phyloP scores from a whole-genome alignment of 257 asterid species.

The Ehretia macrophylla region DNA sequence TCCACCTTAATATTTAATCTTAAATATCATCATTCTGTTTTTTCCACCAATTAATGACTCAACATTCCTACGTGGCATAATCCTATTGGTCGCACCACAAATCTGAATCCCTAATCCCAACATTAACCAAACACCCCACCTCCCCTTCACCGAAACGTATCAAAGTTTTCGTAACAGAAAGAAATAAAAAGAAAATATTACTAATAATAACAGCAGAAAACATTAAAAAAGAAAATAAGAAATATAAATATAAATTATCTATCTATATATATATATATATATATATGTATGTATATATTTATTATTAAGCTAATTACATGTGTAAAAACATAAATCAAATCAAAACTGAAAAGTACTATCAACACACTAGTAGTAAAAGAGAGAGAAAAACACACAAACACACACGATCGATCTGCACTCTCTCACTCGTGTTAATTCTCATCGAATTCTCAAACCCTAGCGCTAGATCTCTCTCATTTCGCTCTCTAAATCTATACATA shows the following conservation, averaged over 20 bases:
- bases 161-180: background rate
- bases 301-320: too few relatives aligned
- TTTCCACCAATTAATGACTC: background rate
- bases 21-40: too few relatives aligned
- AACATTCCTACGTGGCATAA: background rate
- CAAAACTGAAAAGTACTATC: background rate
- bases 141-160: background rate
- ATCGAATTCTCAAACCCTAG: constrained; percentile 13
- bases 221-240: constrained; percentile 3
- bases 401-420: constrained; percentile 4
- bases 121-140: too few relatives aligned
- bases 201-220: background rate
- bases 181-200: background rate
- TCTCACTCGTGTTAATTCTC: background rate
- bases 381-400: constrained; percentile 8
- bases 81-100: background rate
- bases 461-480: constrained; percentile 17
- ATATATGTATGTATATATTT: too few relatives aligned
- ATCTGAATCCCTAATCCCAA: too few relatives aligned
- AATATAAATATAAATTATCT: background rate
- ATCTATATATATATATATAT: background rate
- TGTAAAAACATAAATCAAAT: background rate
- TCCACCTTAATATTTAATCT: too few relatives aligned
- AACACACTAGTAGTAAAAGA: constrained; percentile 7
- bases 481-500: constrained; percentile 11